Conservation (phyloP, 225 moss, liverwort and hornwort species). For the Pleurozium schreberi region DNA sequence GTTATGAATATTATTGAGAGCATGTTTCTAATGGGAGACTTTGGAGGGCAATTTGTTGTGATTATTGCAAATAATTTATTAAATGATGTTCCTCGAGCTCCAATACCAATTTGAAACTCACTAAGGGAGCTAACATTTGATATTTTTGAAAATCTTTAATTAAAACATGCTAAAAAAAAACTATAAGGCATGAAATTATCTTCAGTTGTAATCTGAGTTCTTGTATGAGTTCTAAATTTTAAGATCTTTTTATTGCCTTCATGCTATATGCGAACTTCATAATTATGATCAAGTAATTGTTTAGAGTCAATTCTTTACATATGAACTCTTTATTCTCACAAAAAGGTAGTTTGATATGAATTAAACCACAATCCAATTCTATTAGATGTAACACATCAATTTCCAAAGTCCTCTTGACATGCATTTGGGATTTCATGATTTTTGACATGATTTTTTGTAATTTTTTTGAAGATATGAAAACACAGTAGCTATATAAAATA, state of each 20-base stretch:
- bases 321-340: accelerated
- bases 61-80: not conserved
- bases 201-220: too few relatives aligned
- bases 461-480: not conserved
- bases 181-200: too few relatives aligned
- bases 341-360: not conserved
- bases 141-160: too few relatives aligned
- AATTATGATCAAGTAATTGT: accelerated
- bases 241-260: too few relatives aligned
- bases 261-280: too few relatives aligned
- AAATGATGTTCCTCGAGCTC: accelerated
- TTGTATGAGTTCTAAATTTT: too few relatives aligned
- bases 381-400: accelerated
- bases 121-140: too few relatives aligned
- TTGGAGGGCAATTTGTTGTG: accelerated
- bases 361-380: not conserved
- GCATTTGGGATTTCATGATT: not conserved
- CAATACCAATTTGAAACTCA: not conserved
- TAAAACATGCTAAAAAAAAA: too few relatives aligned
- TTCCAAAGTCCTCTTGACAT: accelerated
- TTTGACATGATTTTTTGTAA: accelerated
- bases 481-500: too few relatives aligned
- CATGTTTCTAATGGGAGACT: not conserved
- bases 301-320: not conserved
- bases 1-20: not conserved